These are phyloP conservation scores for Phoenix roebelenii DNA, from an alignment of 176 grass and related monocot genomes.

Conservation along the genomic window DNA sequence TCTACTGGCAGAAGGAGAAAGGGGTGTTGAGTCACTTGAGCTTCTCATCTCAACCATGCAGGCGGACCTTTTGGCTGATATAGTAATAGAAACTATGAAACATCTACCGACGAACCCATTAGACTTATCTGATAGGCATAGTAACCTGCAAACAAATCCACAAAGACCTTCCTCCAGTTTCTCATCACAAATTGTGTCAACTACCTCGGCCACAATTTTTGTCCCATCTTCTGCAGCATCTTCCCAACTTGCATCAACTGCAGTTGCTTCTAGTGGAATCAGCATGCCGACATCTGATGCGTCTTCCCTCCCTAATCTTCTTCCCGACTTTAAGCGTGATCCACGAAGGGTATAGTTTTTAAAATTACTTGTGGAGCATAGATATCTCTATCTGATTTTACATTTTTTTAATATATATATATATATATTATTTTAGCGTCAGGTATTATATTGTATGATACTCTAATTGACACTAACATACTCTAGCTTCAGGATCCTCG, in stretches of 20 bases:
- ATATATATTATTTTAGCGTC: not conserved
- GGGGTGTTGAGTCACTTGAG: slow-evolving; percentile 85
- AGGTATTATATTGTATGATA: no score
- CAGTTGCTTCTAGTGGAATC: slow-evolving; percentile 16
- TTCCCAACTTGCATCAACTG: slow-evolving; percentile 21
- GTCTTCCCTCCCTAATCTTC: slow-evolving; percentile 20
- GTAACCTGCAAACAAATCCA: slow-evolving; percentile 20
- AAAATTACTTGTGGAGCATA: no score
- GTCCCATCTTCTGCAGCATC: slow-evolving; percentile 9
- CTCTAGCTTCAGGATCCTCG: slow-evolving; percentile 69
- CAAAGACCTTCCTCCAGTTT: slow-evolving; percentile 22
- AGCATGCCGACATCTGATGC: slow-evolving; percentile 31
- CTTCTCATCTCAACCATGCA: slow-evolving; percentile 88
- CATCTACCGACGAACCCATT: slow-evolving; percentile 41
- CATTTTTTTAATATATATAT: not conserved
- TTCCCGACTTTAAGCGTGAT: slow-evolving; percentile 72
- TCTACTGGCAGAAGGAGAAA: slow-evolving; percentile 96
- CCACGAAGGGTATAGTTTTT: slow-evolving; percentile 76
- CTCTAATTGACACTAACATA: not conserved
- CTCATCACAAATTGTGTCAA: slow-evolving; percentile 22
- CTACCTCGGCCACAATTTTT: slow-evolving; percentile 8
- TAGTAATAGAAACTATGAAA: slow-evolving; percentile 99
- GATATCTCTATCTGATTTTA: no score
- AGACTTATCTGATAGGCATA: slow-evolving; percentile 18
- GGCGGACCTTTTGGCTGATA: slow-evolving; percentile 92